These are phyloP conservation scores for Porphyrellus sp. DNA, from an alignment of 1,284 basidiomycete genomes.

Conservation along the genomic window DNA sequence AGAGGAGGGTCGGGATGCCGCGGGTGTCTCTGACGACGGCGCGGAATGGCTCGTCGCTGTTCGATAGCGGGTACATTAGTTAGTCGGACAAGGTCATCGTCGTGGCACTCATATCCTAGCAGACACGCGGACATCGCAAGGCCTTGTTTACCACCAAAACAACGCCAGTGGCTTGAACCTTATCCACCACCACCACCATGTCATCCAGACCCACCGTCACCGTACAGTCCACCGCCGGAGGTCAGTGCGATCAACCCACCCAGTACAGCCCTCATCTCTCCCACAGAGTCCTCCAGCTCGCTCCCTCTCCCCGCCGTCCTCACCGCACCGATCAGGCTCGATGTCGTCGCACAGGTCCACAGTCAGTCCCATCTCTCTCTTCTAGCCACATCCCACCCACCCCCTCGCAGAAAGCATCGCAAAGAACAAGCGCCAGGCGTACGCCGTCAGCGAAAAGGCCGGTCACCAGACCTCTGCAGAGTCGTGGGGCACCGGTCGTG, in stretches of 20 bases:
- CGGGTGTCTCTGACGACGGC: conserved; percentile 29
- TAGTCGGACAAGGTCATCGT: conserved; percentile 3
- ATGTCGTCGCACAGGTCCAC: conserved; percentile 98
- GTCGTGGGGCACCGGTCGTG: conserved; percentile 99
- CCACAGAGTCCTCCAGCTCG: conserved; percentile 80
- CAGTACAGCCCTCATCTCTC: neutral
- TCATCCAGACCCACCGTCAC: conserved; percentile 88
- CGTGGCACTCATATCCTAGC: conserved; percentile 32
- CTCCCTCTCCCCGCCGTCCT: conserved; percentile 95
- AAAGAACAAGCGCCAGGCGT: conserved; percentile 98
- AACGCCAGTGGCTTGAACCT: conserved; percentile 27
- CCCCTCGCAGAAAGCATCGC: conserved; percentile 84
- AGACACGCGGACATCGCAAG: conserved; percentile 28
- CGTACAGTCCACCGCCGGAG: conserved; percentile 75
- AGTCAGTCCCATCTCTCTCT: conserved; percentile 63
- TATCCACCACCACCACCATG: conserved; percentile 48
- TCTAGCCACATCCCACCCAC: neutral
- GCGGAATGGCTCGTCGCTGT: conserved; percentile 34
- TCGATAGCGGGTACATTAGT: conserved; percentile 34
- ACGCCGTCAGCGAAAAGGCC: conserved; percentile 96
- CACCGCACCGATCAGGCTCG: conserved; percentile 96
- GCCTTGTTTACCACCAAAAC: conserved; percentile 26
- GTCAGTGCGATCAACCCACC: conserved; percentile 33
- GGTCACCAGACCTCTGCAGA: conserved; percentile 99
- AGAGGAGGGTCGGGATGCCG: conserved; percentile 33